phyloP scores from a whole-genome alignment of 306 rosid genomes.

The Medicago lupulina region DNA sequence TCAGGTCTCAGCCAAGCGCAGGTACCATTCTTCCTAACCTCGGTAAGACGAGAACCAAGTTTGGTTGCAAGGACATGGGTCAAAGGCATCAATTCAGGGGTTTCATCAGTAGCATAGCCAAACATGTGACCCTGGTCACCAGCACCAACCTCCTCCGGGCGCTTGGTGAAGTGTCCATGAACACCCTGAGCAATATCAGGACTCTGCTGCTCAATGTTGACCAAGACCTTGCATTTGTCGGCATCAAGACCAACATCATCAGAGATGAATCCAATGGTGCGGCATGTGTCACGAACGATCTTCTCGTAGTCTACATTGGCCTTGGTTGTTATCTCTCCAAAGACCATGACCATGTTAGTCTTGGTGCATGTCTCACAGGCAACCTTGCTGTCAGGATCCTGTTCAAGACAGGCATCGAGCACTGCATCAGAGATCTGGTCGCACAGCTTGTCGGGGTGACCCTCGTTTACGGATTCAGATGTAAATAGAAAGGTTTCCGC shows the following conservation, averaged over 20 bases:
- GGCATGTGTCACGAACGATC: slow-evolving; percentile 97
- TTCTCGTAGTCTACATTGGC: slow-evolving; percentile 93
- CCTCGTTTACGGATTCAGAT: slow-evolving; percentile 98
- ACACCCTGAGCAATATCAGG: slow-evolving; percentile 99
- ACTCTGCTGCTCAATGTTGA: slow-evolving; percentile 99
- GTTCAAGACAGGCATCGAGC: slow-evolving; percentile 95
- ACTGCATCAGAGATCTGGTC: slow-evolving; percentile 99
- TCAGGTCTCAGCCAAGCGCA: slow-evolving; percentile 98
- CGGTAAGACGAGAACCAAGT: slow-evolving; percentile 90
- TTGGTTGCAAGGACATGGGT: slow-evolving; percentile 98
- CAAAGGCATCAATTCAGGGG: slow-evolving; percentile 94
- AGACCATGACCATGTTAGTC: slow-evolving; percentile 99
- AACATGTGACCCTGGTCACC: slow-evolving; percentile 99
- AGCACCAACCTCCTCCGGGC: slow-evolving; percentile 99
- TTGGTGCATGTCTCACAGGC: slow-evolving; percentile 99
- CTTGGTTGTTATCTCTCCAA: slow-evolving; percentile 99
- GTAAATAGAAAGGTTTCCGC: slow-evolving; percentile 95
- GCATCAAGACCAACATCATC: slow-evolving; percentile 98
- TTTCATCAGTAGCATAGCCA: slow-evolving; percentile 99
- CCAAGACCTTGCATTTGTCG: slow-evolving; percentile 97
- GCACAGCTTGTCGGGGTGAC: slow-evolving; percentile 99
- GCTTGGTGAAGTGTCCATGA: slow-evolving; percentile 98
- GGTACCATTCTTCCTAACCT: slow-evolving; percentile 95
- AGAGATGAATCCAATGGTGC: slow-evolving; percentile 84
- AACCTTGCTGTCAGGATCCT: slow-evolving; percentile 99